A percentile compares a stretch with the other conserved stretches of the same genome.
phyloP scores from a whole-genome alignment of 164 flowering plant species.

The Houttuynia cordata region DNA sequence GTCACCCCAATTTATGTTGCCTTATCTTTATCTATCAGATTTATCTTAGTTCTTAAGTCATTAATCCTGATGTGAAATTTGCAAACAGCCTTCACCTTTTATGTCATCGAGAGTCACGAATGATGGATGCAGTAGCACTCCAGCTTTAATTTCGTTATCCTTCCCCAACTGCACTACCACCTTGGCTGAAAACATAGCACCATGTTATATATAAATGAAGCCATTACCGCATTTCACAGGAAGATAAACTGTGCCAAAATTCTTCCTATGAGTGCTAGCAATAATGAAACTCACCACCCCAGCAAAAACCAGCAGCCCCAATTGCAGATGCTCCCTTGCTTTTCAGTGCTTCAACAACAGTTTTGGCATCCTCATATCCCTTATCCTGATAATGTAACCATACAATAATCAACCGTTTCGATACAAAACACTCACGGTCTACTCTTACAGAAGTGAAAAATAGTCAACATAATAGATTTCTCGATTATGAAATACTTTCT shows the following conservation, averaged over 20 bases:
- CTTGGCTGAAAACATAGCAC: conserved; percentile 51
- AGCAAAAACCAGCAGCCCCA: conserved; percentile 65
- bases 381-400: conserved; percentile 26
- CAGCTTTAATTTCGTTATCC: conserved; percentile 41
- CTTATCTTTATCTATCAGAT: too few relatives aligned
- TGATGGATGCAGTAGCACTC: conserved; percentile 59
- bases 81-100: conserved; percentile 26
- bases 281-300: conserved; percentile 46
- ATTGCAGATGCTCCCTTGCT: conserved; percentile 37
- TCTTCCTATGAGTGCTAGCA: background rate
- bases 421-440: too few relatives aligned
- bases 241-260: background rate
- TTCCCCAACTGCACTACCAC: conserved; percentile 51
- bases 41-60: background rate
- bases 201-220: too few relatives aligned
- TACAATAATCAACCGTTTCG: background rate
- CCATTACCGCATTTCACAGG: background rate
- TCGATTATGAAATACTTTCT: background rate
- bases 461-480: background rate
- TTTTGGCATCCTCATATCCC: conserved; percentile 48
- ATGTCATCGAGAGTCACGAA: conserved; percentile 54
- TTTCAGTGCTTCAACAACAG: conserved; percentile 42
- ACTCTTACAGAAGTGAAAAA: too few relatives aligned
- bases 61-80: background rate
- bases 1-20: too few relatives aligned